Conservation (phyloP, 2,329 filamentous ascomycete genomes). For the Fulvia fulva region DNA sequence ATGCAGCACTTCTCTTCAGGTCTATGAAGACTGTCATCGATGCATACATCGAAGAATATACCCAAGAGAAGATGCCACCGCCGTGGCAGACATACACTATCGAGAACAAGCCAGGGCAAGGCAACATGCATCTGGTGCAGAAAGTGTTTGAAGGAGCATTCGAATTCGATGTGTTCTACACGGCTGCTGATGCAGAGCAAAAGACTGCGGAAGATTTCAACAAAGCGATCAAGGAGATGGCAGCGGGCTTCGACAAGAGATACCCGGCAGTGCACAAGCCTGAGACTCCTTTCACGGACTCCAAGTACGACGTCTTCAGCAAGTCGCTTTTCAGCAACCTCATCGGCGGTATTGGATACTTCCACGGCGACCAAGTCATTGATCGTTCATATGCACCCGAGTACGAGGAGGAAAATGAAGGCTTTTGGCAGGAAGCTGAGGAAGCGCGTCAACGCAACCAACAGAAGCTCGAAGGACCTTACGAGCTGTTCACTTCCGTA, state of each 20-base stretch:
- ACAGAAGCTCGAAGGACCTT: conserved; percentile 72
- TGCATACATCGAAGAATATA: conserved; percentile 55
- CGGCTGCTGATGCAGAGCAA: conserved; percentile 60
- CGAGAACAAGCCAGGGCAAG: conserved; percentile 61
- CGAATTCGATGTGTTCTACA: conserved; percentile 88
- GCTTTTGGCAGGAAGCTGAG: conserved; percentile 90
- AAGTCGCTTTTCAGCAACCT: conserved; percentile 93
- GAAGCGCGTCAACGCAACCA: conserved; percentile 67
- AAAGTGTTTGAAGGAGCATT: conserved; percentile 88
- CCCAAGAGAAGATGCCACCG: conserved; percentile 66
- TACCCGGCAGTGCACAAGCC: conserved; percentile 71
- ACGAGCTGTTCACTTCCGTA: conserved; percentile 84
- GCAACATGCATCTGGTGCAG: conserved; percentile 84
- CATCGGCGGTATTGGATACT: conserved; percentile 90
- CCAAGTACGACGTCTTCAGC: conserved; percentile 71
- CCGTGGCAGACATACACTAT: conserved; percentile 83
- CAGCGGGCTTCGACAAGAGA: conserved; percentile 66
- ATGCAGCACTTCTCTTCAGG: conserved; percentile 55
- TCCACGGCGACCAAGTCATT: conserved; percentile 81
- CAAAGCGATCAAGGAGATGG: conserved; percentile 62
- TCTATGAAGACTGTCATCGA: conserved; percentile 63
- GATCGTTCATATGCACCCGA: conserved; percentile 89
- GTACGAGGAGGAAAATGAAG: conserved; percentile 92
- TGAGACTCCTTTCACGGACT: conserved; percentile 67
- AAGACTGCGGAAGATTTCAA: conserved; percentile 58